Evolutionary conservation across 805 yeast genomes (phyloP), one percentile per base, ranked within the genome.

Genomic region (Blastobotrys mokoenaii): DNA sequence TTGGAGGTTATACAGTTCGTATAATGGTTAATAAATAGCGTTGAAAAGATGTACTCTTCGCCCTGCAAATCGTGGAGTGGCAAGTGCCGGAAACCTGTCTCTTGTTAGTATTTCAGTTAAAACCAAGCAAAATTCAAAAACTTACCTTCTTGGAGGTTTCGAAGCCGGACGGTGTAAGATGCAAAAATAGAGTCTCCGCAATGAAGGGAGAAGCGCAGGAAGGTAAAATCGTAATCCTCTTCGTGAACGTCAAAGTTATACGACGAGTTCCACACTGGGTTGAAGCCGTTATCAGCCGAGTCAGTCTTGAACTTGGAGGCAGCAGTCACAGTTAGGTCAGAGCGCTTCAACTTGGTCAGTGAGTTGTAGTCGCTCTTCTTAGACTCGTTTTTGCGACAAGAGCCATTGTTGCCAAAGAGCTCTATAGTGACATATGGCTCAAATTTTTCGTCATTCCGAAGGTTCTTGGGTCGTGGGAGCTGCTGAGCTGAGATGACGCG

Each of bases 401-500:
- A 33, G 10, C 29, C 36, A 8, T 37, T 38, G 7, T 40, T 43
- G 3, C 86, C 84, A 34, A 75, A 64, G 0, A 83, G 55, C 44
- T 83, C 90, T 31, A 84, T 62, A 5, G 70, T 69, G 3, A 84
- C 76, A 53, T 66, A 79, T 0, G 94, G 87, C 52, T 79, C 80
- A 38, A 80, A 66, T 0, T 66, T 60, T 16, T 67, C 73, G 9
- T 69, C 67, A n/a, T n/a, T n/a, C 44, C 68, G 74, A 20, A 73
- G 60, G 22, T 74, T 80, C 40, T 70, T 71, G 0, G 85, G 82
- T 37, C 79, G 77, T 2, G 96, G 94, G 10, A 90, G 67, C 58
- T 87, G 84, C 62, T 89, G 96, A 0, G 85, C 96, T 15, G 96
- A 85, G 1, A 90, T 71, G 3, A 84, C 60, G 10, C 66, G 67